These are phyloP conservation scores for Globisporangium sylvaticum DNA, from an alignment of 352 stramenopile genomes.

Conservation along the genomic window DNA sequence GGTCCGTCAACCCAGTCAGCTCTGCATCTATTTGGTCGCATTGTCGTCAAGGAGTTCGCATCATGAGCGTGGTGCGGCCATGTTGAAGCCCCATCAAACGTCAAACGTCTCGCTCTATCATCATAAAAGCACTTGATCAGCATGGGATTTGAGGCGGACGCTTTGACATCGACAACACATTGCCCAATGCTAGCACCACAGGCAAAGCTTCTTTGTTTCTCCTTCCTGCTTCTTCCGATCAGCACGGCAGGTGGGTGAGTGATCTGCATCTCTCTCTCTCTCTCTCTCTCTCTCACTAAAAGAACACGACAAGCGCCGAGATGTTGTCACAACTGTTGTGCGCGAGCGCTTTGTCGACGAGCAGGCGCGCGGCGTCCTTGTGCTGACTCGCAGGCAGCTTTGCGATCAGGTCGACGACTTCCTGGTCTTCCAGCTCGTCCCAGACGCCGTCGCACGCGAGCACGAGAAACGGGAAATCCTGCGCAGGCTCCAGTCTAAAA, in stretches of 20 bases:
- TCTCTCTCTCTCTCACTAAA: slow-evolving; percentile 22
- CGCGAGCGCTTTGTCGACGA: slow-evolving; percentile 53
- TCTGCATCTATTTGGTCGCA: not conserved
- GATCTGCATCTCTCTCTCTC: not conserved
- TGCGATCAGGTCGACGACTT: slow-evolving; percentile 59
- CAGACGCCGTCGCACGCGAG: slow-evolving; percentile 79
- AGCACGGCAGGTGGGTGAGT: not conserved
- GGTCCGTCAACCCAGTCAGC: not conserved
- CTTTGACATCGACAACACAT: not conserved
- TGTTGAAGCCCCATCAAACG: not conserved
- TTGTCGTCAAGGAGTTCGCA: not conserved
- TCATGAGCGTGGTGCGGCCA: not conserved
- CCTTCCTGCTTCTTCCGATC: not conserved
- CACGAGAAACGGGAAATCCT: slow-evolving; percentile 63
- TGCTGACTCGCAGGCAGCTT: slow-evolving; percentile 32
- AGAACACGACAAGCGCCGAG: slow-evolving; percentile 71
- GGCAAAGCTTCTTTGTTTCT: not conserved
- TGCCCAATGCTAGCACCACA: not conserved
- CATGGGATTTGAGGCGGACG: not conserved
- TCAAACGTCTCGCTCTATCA: not conserved
- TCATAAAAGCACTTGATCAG: not conserved
- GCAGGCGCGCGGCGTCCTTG: slow-evolving; percentile 37
- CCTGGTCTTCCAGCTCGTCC: slow-evolving; percentile 75
- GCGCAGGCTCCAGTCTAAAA: slow-evolving; percentile 27
- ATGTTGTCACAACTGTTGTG: slow-evolving; percentile 73